Percentiles rank a stretch among this genome's conserved stretches.
Evolutionary conservation across 495 filamentous ascomycete genomes (phyloP).

Genomic region (Penicillium paxilli): DNA sequence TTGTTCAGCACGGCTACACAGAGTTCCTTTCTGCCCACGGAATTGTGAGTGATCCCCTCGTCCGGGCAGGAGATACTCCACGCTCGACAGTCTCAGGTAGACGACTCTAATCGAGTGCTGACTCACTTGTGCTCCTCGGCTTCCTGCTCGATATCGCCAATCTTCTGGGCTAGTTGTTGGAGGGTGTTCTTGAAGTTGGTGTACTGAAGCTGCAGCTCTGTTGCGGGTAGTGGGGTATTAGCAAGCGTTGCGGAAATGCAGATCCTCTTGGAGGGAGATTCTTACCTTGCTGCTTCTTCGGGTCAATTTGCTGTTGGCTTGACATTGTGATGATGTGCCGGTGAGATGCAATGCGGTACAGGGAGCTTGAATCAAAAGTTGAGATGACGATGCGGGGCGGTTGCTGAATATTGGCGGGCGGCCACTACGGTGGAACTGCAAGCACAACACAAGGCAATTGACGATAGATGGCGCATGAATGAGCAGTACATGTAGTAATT

Average conservation of each 20-base stretch:
- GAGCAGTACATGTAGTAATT: too few species aligned
- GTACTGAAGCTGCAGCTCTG: conserved; percentile 93
- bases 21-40: neutral
- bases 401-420: conserved; percentile 19
- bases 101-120: neutral
- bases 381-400: conserved; percentile 38
- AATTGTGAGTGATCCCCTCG: neutral
- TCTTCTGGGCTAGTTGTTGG: conserved; percentile 91
- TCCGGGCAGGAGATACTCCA: neutral
- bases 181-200: conserved; percentile 93
- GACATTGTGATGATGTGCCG: conserved; percentile 36
- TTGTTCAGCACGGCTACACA: neutral
- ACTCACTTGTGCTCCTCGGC: conserved; percentile 96
- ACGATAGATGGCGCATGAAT: too few species aligned
- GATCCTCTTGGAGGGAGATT: neutral
- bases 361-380: conserved; percentile 34
- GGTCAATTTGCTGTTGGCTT: conserved; percentile 47
- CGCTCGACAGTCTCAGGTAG: neutral
- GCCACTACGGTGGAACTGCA: neutral
- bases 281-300: conserved; percentile 85
- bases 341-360: conserved; percentile 6
- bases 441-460: too few species aligned
- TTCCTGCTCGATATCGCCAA: conserved; percentile 95
- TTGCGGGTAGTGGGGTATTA: conserved; percentile 15
- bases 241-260: neutral